Evolutionary conservation across 345 rosid species (phyloP).

Genomic region (Eucalyptus pauciflora): DNA sequence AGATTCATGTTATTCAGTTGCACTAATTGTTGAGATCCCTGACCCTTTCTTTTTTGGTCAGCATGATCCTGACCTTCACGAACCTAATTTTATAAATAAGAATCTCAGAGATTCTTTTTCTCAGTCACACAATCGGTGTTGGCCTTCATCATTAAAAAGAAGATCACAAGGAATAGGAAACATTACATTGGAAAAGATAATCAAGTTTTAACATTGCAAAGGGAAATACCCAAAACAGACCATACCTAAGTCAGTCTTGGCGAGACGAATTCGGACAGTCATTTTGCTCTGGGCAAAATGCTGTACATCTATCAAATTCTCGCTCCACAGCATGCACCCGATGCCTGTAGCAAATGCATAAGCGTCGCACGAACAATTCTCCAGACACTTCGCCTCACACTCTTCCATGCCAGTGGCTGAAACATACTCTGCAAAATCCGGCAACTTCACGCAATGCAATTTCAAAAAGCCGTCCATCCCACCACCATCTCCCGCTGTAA

Average conservation of each 20-base stretch:
- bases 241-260: background rate
- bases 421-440: background rate
- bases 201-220: background rate
- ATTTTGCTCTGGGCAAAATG: rapidly evolving
- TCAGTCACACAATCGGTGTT: background rate
- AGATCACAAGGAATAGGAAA: background rate
- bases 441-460: rapidly evolving
- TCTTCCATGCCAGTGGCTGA: background rate
- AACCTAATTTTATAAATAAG: background rate
- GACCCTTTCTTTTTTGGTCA: background rate
- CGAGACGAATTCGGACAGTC: background rate
- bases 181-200: rapidly evolving
- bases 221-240: background rate
- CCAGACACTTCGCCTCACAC: background rate
- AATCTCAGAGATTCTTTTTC: background rate
- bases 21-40: background rate
- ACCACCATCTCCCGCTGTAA: background rate
- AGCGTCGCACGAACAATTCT: background rate
- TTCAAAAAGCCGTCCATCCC: background rate
- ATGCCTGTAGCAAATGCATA: rapidly evolving
- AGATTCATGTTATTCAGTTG: background rate
- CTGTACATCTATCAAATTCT: background rate
- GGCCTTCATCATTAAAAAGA: background rate
- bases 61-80: background rate
- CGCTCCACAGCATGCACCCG: background rate